phyloP scores from a whole-genome alignment of 2,329 filamentous ascomycete species.

The Colletotrichum simmondsii region DNA sequence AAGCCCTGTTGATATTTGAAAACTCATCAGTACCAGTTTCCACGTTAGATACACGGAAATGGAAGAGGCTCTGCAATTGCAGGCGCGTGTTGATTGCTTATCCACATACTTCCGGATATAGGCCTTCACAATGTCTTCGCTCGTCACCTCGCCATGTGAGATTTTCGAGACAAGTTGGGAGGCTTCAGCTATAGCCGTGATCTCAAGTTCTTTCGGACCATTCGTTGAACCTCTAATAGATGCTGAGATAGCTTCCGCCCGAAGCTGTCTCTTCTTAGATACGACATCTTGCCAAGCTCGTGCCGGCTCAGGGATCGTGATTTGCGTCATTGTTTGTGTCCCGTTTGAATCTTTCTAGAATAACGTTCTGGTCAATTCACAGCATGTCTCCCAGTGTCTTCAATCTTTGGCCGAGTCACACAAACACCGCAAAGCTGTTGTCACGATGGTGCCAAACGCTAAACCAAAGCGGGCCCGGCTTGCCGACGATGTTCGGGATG shows the following conservation, averaged over 20 bases:
- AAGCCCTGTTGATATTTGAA: background rate
- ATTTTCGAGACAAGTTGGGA: background rate
- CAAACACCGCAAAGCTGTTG: background rate
- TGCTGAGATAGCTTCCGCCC: background rate
- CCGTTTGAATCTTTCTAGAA: no score
- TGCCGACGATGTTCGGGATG: background rate
- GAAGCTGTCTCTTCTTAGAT: conserved; percentile 2
- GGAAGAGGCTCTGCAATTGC: no score
- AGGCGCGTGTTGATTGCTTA: background rate
- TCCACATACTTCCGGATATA: conserved; percentile 14
- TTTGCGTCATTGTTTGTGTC: background rate
- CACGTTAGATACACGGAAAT: no score
- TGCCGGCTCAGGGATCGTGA: background rate
- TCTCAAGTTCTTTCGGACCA: background rate
- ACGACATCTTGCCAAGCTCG: background rate
- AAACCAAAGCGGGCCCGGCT: background rate
- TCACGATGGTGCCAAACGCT: background rate
- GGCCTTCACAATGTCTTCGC: background rate
- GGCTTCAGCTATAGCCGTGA: background rate
- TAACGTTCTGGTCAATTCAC: background rate
- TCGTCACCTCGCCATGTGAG: background rate
- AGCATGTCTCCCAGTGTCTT: background rate
- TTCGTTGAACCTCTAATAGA: background rate
- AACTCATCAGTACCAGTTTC: background rate
- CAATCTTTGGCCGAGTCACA: background rate